Base-by-base conservation (phyloP, 2,329 filamentous ascomycete species). In the Curvularia hawaiiensis region DNA sequence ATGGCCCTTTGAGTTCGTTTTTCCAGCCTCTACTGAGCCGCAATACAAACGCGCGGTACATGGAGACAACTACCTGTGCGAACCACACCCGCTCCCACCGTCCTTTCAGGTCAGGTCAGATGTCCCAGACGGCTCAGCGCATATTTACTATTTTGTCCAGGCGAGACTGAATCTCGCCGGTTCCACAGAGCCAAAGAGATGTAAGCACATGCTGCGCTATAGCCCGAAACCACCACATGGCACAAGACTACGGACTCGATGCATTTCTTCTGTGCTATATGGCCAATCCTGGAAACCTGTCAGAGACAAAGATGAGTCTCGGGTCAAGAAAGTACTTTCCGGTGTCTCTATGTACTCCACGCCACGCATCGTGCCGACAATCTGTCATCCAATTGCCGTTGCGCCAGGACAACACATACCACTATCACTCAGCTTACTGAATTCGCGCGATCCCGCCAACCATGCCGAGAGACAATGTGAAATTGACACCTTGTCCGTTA, bases 1-100 rank as follows among this genome's bases (percentile, higher is more conserved):
- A 9, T 76, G 73, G 72, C 49, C 63, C 1, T 76, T 77, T 54
- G 68, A 72, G n/a, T 76, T 75, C 60, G 61, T 61, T 14, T 74
- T 76, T 46, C 74, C 74, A 20, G 62, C 68, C 4, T 54, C 54
- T n/a, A 76, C 74, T 0, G 63, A 69, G 43, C 62, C 65, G 48
- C 65, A 60, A 14, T 70, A 64, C 53, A 70, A 71, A 9, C 64
- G 68, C 40, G 65, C 70, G 41, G 51, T 60, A 16, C 67, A 72
- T 43, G 68, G 69, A 14, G 57, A 67, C 14, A 70, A 69, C 40
- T 76, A 74, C 50, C 50, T 62, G 18, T 67, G 65, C 52, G 67
- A 69, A 40, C 69, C 71, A 38, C 73, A 76, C 45, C 61, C 67
- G 38, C 62, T 76, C 26, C 74, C 74, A 6, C 74, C 74, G 9